phyloP scores from a whole-genome alignment of 139 green algal species.

The Coelastrella sp. region DNA sequence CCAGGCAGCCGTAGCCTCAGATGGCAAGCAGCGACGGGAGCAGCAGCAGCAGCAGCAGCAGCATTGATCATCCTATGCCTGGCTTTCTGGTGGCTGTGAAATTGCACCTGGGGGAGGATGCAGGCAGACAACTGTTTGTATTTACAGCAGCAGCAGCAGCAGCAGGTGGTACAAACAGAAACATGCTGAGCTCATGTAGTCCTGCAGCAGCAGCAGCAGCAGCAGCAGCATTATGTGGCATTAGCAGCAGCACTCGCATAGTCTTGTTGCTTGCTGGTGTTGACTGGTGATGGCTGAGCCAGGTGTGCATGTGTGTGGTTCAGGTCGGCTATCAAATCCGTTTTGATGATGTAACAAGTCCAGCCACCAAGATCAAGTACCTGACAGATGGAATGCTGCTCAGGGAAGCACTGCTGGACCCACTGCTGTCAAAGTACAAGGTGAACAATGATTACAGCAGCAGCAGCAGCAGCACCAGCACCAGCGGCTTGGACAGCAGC shows the following conservation, averaged over 20 bases:
- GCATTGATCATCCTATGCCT: no score
- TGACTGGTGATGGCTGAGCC: not conserved
- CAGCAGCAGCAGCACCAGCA: not conserved
- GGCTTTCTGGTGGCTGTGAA: no score
- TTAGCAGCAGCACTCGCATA: not conserved
- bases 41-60: no score
- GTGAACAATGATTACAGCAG: slow-evolving; percentile 42
- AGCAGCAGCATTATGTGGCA: no score
- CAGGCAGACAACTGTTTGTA: no score
- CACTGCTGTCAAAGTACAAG: slow-evolving; percentile 79
- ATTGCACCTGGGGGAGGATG: no score
- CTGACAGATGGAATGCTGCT: slow-evolving; percentile 98
- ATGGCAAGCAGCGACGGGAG: not conserved
- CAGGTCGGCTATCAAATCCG: slow-evolving; percentile 90
- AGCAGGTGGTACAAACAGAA: no score
- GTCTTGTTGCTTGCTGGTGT: not conserved
- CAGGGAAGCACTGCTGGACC: slow-evolving; percentile 91
- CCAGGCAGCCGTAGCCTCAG: not conserved
- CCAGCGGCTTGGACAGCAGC: not conserved
- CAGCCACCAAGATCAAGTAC: slow-evolving; percentile 82
- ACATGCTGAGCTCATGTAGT: no score
- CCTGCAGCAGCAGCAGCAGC: no score
- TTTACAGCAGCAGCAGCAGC: no score
- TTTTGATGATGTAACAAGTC: slow-evolving; percentile 84
- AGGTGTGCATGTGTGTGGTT: not conserved